Conservation (phyloP, 2,329 filamentous ascomycete species). For the Geosmithia putterillii region DNA sequence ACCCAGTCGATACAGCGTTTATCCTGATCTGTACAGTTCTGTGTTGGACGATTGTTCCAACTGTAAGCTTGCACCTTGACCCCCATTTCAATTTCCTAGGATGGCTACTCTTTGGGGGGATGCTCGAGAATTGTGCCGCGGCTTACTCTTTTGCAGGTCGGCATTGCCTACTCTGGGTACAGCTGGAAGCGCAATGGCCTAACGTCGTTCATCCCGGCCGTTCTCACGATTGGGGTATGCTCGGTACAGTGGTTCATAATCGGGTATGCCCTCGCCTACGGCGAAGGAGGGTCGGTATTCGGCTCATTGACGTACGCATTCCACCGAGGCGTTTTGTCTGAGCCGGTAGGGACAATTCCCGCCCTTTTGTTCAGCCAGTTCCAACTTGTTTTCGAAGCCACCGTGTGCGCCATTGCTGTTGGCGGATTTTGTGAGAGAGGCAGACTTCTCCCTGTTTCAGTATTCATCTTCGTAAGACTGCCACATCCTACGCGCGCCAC, state of each 20-base stretch:
- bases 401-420: slow-evolving; percentile 7
- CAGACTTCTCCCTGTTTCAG: slow-evolving; percentile 5
- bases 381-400: slow-evolving; percentile 8
- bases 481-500: not conserved
- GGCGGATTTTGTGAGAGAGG: slow-evolving; percentile 7
- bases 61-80: too few relatives aligned
- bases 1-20: slow-evolving; percentile 7
- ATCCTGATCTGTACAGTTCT: slow-evolving; percentile 8
- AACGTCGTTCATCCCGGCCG: slow-evolving; percentile 5
- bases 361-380: slow-evolving; percentile 8
- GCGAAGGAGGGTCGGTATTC: slow-evolving; percentile 6
- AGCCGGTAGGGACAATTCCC: slow-evolving; percentile 7
- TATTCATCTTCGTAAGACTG: slow-evolving; percentile 6
- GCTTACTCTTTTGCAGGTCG: not conserved
- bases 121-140: too few relatives aligned
- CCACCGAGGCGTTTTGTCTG: slow-evolving; percentile 6
- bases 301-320: slow-evolving; percentile 5
- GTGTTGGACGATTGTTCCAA: slow-evolving; percentile 8
- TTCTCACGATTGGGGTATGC: slow-evolving; percentile 8
- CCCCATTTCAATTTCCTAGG: too few relatives aligned
- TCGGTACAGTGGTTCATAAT: slow-evolving; percentile 8
- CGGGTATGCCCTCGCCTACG: slow-evolving; percentile 8
- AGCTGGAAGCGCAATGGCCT: slow-evolving; percentile 7
- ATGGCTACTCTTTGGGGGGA: too few relatives aligned
- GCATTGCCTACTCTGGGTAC: slow-evolving; percentile 7